Base-by-base conservation (phyloP, 2,329 filamentous ascomycete genomes). In the Polychaeton citri region DNA sequence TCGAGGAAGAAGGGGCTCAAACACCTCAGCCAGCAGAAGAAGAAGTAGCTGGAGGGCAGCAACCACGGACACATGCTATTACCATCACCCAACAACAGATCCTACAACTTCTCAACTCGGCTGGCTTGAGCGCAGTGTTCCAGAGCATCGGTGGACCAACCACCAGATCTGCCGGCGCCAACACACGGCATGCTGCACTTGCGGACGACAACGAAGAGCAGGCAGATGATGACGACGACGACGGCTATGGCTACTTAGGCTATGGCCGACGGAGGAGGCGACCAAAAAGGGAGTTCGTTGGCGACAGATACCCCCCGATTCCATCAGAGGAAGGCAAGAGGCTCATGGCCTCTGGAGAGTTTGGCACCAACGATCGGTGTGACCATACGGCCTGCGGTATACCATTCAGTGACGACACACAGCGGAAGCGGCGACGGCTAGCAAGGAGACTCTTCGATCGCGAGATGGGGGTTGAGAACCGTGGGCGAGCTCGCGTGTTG, bases 301-400 rank as follows among this genome's bases (percentile, higher is more conserved):
- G 52, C 15, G 57, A 76, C 42, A 63, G 73, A 31, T 87, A 87
- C 40, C 84, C 87, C n/a, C 81, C 81, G 48, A 76, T 94, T 0
- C 88, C 88, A 0, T 94, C 79, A 49, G 75, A 81, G 8, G 69
- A 75, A 42, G 88, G 90, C 6, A 67, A 60, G 33, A 74, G 79
- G 47, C 63, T 96, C 42, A 94, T 96, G 86, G 68, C 74, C 26
- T 80, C 78, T 19, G 88, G 88, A 1, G 67, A 65, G 2, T 96
- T 95, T 60, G 88, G 88, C 21, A 66, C 68, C 13, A 80, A 76
- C 38, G 70, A 79, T 34, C 54, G 64, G 24, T 50, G 51, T 31
- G 60, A 66, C 38, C 63, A 65, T 47, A 64, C 63, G 45, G 68
- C 59, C 41, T 66, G 51, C 41, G 72, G 62, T 12, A 15, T 41